Base-by-base conservation (phyloP, 2,329 filamentous ascomycete species). In the Xylariaceae sp. region DNA sequence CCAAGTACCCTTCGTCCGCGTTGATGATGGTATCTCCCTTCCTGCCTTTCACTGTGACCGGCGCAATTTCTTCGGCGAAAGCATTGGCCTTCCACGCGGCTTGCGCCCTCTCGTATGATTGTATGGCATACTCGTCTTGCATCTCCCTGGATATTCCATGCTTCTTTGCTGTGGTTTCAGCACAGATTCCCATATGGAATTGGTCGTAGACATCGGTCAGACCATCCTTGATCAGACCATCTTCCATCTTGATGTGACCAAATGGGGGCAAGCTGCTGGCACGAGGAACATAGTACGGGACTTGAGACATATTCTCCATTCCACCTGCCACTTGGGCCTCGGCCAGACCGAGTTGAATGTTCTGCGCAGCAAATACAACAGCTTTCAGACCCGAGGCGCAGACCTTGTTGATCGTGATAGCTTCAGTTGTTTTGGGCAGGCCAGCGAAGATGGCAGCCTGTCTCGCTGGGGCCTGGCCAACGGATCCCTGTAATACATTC, bases 181-280 rank as follows among this genome's bases (percentile, higher is more conserved):
- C 90, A 62, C 93, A 98, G 55, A 93, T 89, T 33, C 93, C 93
- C 93, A 98, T 98, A 67, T 97, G 93, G 59, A 96, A 86, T 62
- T 95, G 80, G 64, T 95, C 89, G 67, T 96, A 98, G 12, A 95
- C 91, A 62, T 98, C 93, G 72, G 89, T 95, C 47, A 98, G 69
- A 1, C 93, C 93, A 59, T 98, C 93, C 65, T 93, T 93, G 61
- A 97, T 85, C 56, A 98, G 68, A 0, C 91, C 93, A 59, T 98
- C 93, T 64, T 95, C 85, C 65, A 95, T 71, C 65, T 86, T 86
- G 53, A 93, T 74, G 56, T 95, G 81, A 26, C 93, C 93, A 58
- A 97, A 96, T 0, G 89, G 72, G 1, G 90, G 87, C 53, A 93
- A 74, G 48, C 85, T 79, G 57, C 82, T 88, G n/a, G 89, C 81